Conservation (phyloP, 805 yeast species). For the Jamesozyma rosinii region DNA sequence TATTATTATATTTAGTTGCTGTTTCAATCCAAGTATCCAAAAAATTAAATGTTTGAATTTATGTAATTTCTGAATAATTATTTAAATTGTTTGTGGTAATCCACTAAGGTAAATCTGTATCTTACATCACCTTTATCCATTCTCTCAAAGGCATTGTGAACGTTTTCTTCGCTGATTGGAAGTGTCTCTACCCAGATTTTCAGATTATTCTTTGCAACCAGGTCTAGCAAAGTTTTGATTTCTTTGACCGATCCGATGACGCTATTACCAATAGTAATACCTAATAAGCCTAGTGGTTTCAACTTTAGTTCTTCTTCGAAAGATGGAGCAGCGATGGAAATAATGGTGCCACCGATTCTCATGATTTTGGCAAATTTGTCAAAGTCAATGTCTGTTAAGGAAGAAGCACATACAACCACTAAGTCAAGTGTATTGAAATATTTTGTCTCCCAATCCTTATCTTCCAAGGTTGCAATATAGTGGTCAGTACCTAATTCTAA, state of each 20-base stretch:
- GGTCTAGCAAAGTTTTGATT: slow-evolving; percentile 38
- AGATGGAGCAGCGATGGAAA: slow-evolving; percentile 20
- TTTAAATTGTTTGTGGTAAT: slow-evolving; percentile 33
- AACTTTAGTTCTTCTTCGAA: slow-evolving; percentile 9
- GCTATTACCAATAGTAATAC: slow-evolving; percentile 27
- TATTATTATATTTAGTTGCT: background rate
- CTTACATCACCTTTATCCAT: slow-evolving; percentile 42
- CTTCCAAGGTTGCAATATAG: slow-evolving; percentile 46
- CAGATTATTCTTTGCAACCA: slow-evolving; percentile 39
- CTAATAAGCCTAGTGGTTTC: slow-evolving; percentile 12
- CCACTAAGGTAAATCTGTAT: slow-evolving; percentile 46
- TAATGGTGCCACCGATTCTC: slow-evolving; percentile 31
- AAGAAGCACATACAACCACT: slow-evolving; percentile 41
- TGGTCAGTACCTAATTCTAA: slow-evolving; percentile 43
- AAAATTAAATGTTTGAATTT: too few relatives aligned
- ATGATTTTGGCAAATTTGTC: slow-evolving; percentile 25
- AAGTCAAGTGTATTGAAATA: slow-evolving; percentile 36
- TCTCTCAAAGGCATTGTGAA: slow-evolving; percentile 39
- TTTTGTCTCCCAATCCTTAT: slow-evolving; percentile 34
- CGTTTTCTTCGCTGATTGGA: slow-evolving; percentile 38
- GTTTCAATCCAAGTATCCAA: background rate
- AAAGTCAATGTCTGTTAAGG: slow-evolving; percentile 34
- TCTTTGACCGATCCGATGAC: slow-evolving; percentile 39
- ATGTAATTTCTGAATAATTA: background rate
- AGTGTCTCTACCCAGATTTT: slow-evolving; percentile 46